Base-by-base conservation (phyloP, 2,329 filamentous ascomycete species). In the Paecilomyces variotii region DNA sequence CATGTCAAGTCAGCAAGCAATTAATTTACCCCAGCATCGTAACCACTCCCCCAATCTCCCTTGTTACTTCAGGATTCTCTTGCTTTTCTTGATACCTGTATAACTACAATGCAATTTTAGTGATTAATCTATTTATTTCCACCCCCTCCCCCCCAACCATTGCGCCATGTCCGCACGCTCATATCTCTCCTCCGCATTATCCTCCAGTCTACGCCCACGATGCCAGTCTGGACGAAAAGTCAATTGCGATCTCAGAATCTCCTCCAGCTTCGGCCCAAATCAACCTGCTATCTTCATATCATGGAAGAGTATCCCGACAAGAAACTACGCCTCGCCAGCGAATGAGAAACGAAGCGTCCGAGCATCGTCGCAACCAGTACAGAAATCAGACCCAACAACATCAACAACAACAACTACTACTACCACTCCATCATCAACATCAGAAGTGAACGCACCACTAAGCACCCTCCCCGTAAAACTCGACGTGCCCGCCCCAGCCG, bases 401-500 rank as follows among this genome's bases (percentile, higher is more conserved):
- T n/a, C 39, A 19, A 3, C 39, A 7, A 19, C 39, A 19, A 39
- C 12, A 39, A n/a, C 11, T n/a, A 7, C 14, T 19, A 4, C 39
- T 19, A 19, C 39, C 39, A 19, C 39, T 4, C 7, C 56, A 5
- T 45, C 56, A 2, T 39, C 56, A 6, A 9, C 53, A n/a, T 24
- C 50, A n/a, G 64, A 70, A 57, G 69, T 91, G 65, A 95, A 96
- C 76, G 87, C 89, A 0, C 89, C 91, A 0, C 68, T 77, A 9
- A 84, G 85, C 53, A 94, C 90, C 0, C 86, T 88, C 25, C 89
- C 92, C 0, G 85, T 90, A 0, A 80, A 83, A 0, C 80, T 96
- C 61, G 72, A 79, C 51, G 77, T 90, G 2, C 90, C 90, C 5
- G 70, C 73, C 4, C 81, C 84, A 56, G 71, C 78, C 19, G n/a